Conservation (phyloP, 768 basidiomycete genomes). For the Psilocybe sp. region DNA sequence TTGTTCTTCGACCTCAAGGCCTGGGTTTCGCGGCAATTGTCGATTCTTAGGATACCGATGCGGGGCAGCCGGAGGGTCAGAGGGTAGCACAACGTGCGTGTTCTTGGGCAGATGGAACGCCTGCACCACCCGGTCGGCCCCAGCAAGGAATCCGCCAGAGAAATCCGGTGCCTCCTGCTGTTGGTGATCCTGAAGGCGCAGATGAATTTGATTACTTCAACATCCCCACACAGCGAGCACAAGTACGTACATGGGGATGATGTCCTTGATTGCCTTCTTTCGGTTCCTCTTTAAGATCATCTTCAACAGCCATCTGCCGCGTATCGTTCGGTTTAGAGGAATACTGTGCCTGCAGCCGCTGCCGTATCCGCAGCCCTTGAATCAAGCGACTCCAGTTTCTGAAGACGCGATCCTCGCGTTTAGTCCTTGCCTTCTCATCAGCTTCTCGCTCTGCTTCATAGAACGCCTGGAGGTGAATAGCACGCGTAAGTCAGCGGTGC, state of each 20-base stretch:
- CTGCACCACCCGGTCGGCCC: slow-evolving; percentile 71
- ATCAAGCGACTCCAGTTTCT: slow-evolving; percentile 89
- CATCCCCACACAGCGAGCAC: no score
- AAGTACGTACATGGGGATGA: no score
- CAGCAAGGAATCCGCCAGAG: slow-evolving; percentile 68
- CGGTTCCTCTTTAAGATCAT: slow-evolving; percentile 12
- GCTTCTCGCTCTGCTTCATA: slow-evolving; percentile 77
- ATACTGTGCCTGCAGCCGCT: slow-evolving; percentile 82
- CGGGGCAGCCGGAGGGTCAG: neutral
- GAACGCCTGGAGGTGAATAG: slow-evolving; percentile 60
- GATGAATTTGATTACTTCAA: neutral
- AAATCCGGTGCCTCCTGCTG: slow-evolving; percentile 18
- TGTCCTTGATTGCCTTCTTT: neutral
- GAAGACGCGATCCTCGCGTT: slow-evolving; percentile 74
- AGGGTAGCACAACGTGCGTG: slow-evolving; percentile 31
- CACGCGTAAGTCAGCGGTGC: slow-evolving; percentile 1
- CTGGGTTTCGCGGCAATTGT: neutral
- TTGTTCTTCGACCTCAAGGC: neutral
- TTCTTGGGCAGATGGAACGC: slow-evolving; percentile 69
- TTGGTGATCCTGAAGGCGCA: slow-evolving; percentile 13
- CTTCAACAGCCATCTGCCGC: slow-evolving; percentile 12
- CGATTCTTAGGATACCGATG: slow-evolving; percentile 3
- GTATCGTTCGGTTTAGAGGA: slow-evolving; percentile 27
- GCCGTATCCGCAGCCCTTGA: slow-evolving; percentile 83
- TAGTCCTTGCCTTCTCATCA: slow-evolving; percentile 71